phyloP scores from a whole-genome alignment of 768 basidiomycete species.

The Lentinula raphanica region DNA sequence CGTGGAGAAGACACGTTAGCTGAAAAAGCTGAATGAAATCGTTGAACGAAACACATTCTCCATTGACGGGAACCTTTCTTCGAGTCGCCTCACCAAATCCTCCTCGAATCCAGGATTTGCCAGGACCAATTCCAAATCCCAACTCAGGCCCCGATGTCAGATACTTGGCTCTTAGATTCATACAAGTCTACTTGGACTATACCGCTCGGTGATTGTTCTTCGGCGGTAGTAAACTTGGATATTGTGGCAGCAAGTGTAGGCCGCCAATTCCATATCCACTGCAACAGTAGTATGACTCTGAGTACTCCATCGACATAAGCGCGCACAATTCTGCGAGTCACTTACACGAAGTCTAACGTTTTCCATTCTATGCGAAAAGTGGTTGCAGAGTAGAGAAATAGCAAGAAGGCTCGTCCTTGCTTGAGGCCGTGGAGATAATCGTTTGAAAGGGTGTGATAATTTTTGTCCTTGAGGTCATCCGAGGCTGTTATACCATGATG shows the following conservation, averaged over 20 bases:
- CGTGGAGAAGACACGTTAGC: background rate
- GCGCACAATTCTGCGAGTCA: background rate
- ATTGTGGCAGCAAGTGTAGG: constrained; percentile 33
- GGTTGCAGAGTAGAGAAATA: too few species aligned
- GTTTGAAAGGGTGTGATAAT: too few species aligned
- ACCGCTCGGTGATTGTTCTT: constrained; percentile 8
- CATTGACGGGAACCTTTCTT: constrained; percentile 19
- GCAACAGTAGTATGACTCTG: background rate
- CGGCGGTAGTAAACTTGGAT: constrained; percentile 18
- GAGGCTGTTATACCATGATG: constrained; percentile 42
- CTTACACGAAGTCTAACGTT: background rate
- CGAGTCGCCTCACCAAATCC: constrained; percentile 18
- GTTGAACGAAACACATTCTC: constrained; percentile 15
- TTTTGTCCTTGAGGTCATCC: constrained; percentile 61
- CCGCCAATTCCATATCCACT: constrained; percentile 32
- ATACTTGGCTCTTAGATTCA: constrained; percentile 35
- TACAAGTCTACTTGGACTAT: constrained; percentile 31
- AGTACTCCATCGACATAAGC: background rate
- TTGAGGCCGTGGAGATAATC: too few species aligned
- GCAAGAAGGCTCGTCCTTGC: too few species aligned
- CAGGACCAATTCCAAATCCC: constrained; percentile 35
- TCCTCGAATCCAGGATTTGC: constrained; percentile 33
- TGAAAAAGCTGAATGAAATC: background rate
- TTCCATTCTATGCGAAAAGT: background rate
- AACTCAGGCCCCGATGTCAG: constrained; percentile 36